Evolutionary conservation across 306 rosid species (phyloP).

Genomic region (Alnus glutinosa): DNA sequence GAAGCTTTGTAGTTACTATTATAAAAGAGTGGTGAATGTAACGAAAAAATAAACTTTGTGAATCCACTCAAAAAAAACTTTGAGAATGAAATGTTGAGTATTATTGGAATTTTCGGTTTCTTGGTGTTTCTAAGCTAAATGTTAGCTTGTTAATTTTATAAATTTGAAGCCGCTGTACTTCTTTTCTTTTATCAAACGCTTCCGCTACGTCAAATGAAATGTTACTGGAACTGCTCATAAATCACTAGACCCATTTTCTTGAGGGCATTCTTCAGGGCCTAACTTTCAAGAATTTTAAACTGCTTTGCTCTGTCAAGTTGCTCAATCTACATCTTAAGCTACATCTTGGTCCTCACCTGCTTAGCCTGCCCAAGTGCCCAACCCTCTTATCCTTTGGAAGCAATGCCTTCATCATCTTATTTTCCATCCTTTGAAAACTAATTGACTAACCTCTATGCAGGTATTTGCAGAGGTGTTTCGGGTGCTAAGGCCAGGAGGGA

Average conservation of each 20-base stretch:
- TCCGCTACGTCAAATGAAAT: too few relatives aligned
- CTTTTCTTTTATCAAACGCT: too few relatives aligned
- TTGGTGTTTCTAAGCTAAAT: too few relatives aligned
- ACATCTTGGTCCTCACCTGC: too few relatives aligned
- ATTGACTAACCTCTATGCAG: conserved; percentile 30
- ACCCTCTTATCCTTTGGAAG: not conserved
- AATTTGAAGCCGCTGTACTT: too few relatives aligned
- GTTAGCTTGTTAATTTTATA: too few relatives aligned
- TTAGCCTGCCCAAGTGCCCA: not conserved
- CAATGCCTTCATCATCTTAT: not conserved
- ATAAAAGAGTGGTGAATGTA: too few relatives aligned
- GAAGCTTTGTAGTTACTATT: too few relatives aligned
- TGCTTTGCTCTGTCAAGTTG: not conserved
- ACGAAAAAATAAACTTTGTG: too few relatives aligned
- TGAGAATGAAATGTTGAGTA: too few relatives aligned
- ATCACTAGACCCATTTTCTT: not conserved
- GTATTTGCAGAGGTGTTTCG: conserved; percentile 83
- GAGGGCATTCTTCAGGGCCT: not conserved
- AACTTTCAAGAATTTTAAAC: not conserved
- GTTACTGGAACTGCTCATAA: not conserved
- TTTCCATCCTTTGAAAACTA: not conserved
- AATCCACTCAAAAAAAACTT: too few relatives aligned
- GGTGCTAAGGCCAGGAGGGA: conserved; percentile 79
- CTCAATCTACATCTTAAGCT: not conserved
- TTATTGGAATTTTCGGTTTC: too few relatives aligned